Percentiles rank a stretch among this genome's conserved stretches.
phyloP scores from a whole-genome alignment of 2,329 filamentous ascomycete genomes.

The Zopfia rhizophila region DNA sequence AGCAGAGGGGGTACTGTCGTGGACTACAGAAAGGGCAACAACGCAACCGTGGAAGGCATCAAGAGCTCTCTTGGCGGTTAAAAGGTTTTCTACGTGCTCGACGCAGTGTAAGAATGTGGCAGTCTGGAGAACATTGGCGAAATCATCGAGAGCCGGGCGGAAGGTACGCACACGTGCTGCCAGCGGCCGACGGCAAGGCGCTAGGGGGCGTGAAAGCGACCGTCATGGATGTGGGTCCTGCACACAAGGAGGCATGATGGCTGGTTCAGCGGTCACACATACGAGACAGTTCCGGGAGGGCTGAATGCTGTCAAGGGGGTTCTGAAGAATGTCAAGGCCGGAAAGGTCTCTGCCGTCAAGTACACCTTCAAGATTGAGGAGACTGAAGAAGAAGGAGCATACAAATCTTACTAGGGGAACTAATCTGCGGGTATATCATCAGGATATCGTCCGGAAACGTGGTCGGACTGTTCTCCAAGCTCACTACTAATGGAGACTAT shows the following conservation, averaged over 20 bases:
- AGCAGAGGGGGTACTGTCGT: constrained; percentile 50
- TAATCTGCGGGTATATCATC: too few relatives aligned
- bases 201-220: constrained; percentile 42
- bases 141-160: constrained; percentile 40
- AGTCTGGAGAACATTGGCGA: constrained; percentile 49
- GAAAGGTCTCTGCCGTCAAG: constrained; percentile 68
- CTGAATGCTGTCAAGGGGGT: constrained; percentile 61
- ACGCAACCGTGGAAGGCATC: constrained; percentile 59
- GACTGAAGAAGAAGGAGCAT: too few relatives aligned
- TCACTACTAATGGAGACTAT: too few relatives aligned
- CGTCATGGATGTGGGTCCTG: constrained; percentile 40
- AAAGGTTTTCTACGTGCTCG: constrained; percentile 61
- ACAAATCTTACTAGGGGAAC: too few relatives aligned
- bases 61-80: constrained; percentile 52
- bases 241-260: constrained; percentile 46
- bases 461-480: too few relatives aligned
- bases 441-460: too few relatives aligned
- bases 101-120: constrained; percentile 65
- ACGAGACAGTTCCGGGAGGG: constrained; percentile 62
- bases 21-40: constrained; percentile 65
- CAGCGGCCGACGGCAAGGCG: constrained; percentile 49
- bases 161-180: constrained; percentile 48
- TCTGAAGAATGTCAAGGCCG: constrained; percentile 63
- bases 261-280: constrained; percentile 57
- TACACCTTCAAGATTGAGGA: constrained; percentile 66